Evolutionary conservation across 306 rosid species (phyloP), one percentile per base, ranked within the genome.

Genomic region (Castanospermum australe): DNA sequence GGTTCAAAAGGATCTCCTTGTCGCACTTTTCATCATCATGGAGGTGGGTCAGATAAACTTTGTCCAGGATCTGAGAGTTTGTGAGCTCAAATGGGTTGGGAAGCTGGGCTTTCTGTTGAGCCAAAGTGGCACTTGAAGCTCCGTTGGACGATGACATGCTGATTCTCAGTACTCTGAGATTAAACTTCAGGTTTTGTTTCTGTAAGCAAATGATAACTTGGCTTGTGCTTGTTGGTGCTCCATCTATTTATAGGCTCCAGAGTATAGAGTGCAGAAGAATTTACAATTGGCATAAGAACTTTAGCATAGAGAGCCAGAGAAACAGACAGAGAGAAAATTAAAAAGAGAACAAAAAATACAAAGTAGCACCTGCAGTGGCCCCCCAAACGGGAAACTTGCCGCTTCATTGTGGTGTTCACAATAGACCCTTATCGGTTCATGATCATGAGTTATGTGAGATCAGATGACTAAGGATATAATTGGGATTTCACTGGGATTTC

Each of bases 21-120:
- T 76, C 78, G 8, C 82, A 82, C 24, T 68, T 48, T 32, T 69
- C 73, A 28, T 82, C 85, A 38, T 82, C 82, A 30, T 82, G 78
- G 33, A 69, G 66, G 25, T 82, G 85, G 82, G 85, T 68, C 24
- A 82, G 73, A 61, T 82, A 82, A 76, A 76, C 82, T 76, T 47
- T 82, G 12, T 76, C 85, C 5, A 82, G 67, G 9, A 82, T 82
- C 48, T 82, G 44, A 69, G 78, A 51, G 15, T 82, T 78, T 9
- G 0, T n/a, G 3, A 76, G 74, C 50, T 76, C 62, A 25, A 82
- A 76, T 17, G 85, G 82, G 62, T 32, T 70, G 0, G 82, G 82
- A 0, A 82, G 67, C 55, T 63, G 80, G 33, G 38, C 11, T 76
- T 76, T 76, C 38, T 62, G 44, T 28, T 28, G 63, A 0, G 70